Percentiles rank a stretch among this genome's conserved stretches.
phyloP scores from a whole-genome alignment of 2,329 filamentous ascomycete genomes.

The Fusarium sp. region DNA sequence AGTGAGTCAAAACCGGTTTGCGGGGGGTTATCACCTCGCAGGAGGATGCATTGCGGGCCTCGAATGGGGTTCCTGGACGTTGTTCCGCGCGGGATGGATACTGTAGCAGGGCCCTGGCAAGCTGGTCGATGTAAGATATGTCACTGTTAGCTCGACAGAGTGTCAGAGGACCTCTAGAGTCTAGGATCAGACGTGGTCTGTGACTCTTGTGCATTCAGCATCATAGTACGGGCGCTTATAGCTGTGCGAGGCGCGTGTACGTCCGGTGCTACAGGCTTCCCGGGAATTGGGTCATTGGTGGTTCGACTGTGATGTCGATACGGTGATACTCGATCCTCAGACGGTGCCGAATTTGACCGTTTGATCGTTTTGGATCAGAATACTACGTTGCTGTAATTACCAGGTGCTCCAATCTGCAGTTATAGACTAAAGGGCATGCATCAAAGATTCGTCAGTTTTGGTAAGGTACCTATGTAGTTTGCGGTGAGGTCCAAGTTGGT shows the following conservation, averaged over 20 bases:
- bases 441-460: conserved; percentile 11
- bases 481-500: conserved; percentile 35
- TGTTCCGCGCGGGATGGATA: conserved; percentile 17
- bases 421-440: conserved; percentile 14
- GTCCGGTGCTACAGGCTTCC: conserved; percentile 24
- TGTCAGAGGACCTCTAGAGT: too few species aligned
- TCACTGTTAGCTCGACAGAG: conserved; percentile 4
- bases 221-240: conserved; percentile 16
- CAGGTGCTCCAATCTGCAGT: conserved; percentile 4
- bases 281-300: conserved; percentile 34
- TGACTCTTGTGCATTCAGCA: conserved; percentile 23
- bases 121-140: conserved; percentile 1
- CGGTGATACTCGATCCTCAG: conserved; percentile 7
- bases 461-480: conserved; percentile 21
- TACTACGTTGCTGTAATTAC: too few species aligned
- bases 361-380: not conserved
- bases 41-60: conserved; percentile 39
- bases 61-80: conserved; percentile 22
- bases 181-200: conserved; percentile 10
- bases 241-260: conserved; percentile 10
- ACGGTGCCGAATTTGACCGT: conserved; percentile 3
- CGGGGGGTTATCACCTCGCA: conserved; percentile 36
- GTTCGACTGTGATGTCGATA: conserved; percentile 36
- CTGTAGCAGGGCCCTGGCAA: conserved; percentile 2
- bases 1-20: conserved; percentile 43